phyloP scores from a whole-genome alignment of 164 flowering plant genomes.

The Liriodendron chinense region DNA sequence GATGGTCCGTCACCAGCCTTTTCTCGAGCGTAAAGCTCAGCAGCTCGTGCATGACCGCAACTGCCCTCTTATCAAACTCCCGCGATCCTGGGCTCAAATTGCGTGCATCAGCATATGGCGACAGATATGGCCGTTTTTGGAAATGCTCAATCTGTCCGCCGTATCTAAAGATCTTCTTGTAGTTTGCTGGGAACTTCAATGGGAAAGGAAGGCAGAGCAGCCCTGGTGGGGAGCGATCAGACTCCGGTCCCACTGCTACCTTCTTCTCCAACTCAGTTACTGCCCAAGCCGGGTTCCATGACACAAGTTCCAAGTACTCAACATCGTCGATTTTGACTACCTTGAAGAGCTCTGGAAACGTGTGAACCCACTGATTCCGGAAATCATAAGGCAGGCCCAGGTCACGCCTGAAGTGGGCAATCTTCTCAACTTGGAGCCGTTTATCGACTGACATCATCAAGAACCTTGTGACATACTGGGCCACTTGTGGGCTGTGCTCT shows the following conservation, averaged over 20 bases:
- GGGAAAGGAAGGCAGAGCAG: slow-evolving; percentile 76
- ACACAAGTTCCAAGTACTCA: slow-evolving; percentile 71
- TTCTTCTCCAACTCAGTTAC: slow-evolving; percentile 84
- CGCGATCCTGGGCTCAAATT: slow-evolving; percentile 48
- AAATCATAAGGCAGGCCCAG: slow-evolving; percentile 80
- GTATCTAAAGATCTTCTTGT: slow-evolving; percentile 57
- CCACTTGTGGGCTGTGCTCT: slow-evolving; percentile 49
- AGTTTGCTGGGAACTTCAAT: slow-evolving; percentile 70
- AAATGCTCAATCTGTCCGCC: slow-evolving; percentile 68
- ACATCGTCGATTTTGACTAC: slow-evolving; percentile 49
- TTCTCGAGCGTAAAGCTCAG: slow-evolving; percentile 85
- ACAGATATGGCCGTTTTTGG: slow-evolving; percentile 69
- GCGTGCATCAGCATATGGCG: slow-evolving; percentile 81
- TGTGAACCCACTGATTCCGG: slow-evolving; percentile 55
- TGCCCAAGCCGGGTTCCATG: slow-evolving; percentile 89
- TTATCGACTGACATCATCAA: slow-evolving; percentile 86
- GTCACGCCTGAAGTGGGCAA: slow-evolving; percentile 84
- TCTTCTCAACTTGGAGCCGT: slow-evolving; percentile 59
- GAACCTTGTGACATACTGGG: slow-evolving; percentile 69
- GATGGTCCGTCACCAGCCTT: slow-evolving; percentile 79
- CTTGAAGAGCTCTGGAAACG: slow-evolving; percentile 59
- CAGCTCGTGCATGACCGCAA: slow-evolving; percentile 87
- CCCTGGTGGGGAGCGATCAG: slow-evolving; percentile 42
- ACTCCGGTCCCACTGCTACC: slow-evolving; percentile 29
- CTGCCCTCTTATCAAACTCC: slow-evolving; percentile 90